A percentile compares a stretch with the other conserved stretches of the same genome.
Evolutionary conservation across 257 asterid genomes (phyloP).

Genomic region (Petunia secreta): DNA sequence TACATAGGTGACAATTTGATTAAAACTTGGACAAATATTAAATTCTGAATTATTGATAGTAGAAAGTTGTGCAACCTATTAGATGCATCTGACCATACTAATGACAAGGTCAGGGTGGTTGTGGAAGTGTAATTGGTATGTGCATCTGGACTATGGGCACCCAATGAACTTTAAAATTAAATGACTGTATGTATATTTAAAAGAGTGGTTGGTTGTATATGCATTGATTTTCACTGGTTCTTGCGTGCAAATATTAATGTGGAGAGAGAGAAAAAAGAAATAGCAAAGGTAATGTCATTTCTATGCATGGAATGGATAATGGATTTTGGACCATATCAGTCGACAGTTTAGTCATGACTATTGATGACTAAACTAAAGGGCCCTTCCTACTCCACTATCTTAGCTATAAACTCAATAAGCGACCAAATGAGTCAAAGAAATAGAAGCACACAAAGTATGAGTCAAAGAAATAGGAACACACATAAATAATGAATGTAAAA

Average conservation of each 20-base stretch:
- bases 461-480: background rate
- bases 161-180: constrained; percentile 58
- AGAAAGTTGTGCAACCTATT: too few species aligned
- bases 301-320: constrained; percentile 15
- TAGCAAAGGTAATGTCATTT: constrained; percentile 18
- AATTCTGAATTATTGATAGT: background rate
- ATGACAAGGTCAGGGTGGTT: background rate
- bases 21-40: background rate
- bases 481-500: background rate
- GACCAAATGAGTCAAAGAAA: background rate
- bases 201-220: constrained; percentile 40
- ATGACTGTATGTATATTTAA: constrained; percentile 36
- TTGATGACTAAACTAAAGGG: background rate
- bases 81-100: too few species aligned
- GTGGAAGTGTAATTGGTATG: constrained; percentile 14
- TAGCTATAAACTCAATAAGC: constrained; percentile 2
- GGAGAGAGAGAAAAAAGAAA: constrained; percentile 14
- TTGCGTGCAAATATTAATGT: constrained; percentile 34
- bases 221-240: constrained; percentile 44
- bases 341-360: constrained; percentile 25
- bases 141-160: constrained; percentile 25
- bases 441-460: background rate
- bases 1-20: too few species aligned
- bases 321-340: constrained; percentile 19
- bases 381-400: background rate